A percentile compares a stretch with the other conserved stretches of the same genome.
These are phyloP conservation scores for Podila verticillata DNA, from an alignment of 192 early-diverging fungal species.

Conservation along the genomic window DNA sequence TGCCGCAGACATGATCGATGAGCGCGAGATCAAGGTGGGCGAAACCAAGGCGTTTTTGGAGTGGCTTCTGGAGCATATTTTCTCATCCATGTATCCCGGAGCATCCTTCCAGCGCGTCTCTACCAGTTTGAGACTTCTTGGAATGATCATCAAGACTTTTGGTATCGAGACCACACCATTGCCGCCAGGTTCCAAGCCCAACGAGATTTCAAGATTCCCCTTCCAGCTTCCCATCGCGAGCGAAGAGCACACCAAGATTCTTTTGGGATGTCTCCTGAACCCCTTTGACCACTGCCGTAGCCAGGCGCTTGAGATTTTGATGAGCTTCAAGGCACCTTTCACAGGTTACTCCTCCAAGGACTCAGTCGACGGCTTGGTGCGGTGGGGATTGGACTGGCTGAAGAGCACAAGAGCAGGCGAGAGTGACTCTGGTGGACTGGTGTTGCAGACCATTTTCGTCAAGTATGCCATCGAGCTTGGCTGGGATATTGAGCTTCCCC, in stretches of 20 bases:
- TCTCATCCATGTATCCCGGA: constrained; percentile 77
- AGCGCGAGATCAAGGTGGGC: constrained; percentile 52
- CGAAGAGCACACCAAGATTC: constrained; percentile 57
- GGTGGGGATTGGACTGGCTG: constrained; percentile 69
- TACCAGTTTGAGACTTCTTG: constrained; percentile 65
- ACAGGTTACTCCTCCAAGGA: constrained; percentile 61
- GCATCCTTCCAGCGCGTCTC: constrained; percentile 76
- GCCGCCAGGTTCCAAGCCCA: constrained; percentile 55
- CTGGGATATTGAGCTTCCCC: constrained; percentile 47
- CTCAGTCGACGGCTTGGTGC: constrained; percentile 61
- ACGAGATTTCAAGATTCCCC: constrained; percentile 58
- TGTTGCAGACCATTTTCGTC: constrained; percentile 80
- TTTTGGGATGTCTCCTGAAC: constrained; percentile 70
- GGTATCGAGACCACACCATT: constrained; percentile 60
- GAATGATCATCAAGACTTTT: constrained; percentile 60
- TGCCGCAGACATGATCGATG: constrained; percentile 12
- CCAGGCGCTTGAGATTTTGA: constrained; percentile 77
- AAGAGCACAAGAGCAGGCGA: constrained; percentile 78
- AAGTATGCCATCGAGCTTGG: constrained; percentile 75
- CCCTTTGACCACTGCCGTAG: constrained; percentile 81
- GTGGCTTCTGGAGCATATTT: constrained; percentile 67
- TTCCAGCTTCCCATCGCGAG: constrained; percentile 63
- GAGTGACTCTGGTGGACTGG: constrained; percentile 84
- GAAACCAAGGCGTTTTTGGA: constrained; percentile 63
- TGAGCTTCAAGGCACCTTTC: constrained; percentile 71